These are phyloP conservation scores for Tulasnella sp. DNA, from an alignment of 768 basidiomycete genomes.

Conservation along the genomic window DNA sequence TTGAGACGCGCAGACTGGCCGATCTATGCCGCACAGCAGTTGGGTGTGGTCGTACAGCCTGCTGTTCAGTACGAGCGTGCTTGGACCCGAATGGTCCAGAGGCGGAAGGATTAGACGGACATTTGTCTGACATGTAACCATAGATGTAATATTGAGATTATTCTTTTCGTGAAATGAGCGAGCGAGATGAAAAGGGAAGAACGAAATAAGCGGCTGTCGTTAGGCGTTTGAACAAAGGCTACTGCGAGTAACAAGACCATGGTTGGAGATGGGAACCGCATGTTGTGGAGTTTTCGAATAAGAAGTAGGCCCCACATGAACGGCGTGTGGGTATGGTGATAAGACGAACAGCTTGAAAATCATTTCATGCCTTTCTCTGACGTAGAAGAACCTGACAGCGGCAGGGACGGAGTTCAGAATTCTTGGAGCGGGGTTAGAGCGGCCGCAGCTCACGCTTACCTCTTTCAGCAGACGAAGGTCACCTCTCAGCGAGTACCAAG, in stretches of 20 bases:
- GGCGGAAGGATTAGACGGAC: neutral
- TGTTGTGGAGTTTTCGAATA: neutral
- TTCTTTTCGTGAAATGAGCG: neutral
- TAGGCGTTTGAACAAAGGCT: neutral
- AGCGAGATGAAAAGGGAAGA: neutral
- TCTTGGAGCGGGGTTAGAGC: neutral
- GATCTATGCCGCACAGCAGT: constrained; percentile 45
- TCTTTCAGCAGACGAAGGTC: constrained; percentile 8
- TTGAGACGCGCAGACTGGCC: constrained; percentile 53
- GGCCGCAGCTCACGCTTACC: neutral
- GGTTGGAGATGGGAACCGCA: neutral
- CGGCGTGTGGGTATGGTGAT: neutral
- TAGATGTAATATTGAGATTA: neutral
- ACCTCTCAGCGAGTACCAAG: constrained; percentile 1
- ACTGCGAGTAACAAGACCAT: too few relatives aligned
- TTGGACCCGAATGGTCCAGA: constrained; percentile 38
- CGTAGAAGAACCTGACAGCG: neutral
- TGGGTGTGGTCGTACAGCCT: constrained; percentile 57
- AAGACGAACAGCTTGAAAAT: neutral
- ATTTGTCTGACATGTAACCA: neutral
- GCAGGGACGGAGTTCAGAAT: neutral
- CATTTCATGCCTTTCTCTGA: neutral
- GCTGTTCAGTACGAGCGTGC: constrained; percentile 66
- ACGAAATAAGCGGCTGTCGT: neutral
- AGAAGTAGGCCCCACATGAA: neutral